These are phyloP conservation scores for Heliophila coronopifolia DNA, from an alignment of 441 rosid species.

Conservation along the genomic window DNA sequence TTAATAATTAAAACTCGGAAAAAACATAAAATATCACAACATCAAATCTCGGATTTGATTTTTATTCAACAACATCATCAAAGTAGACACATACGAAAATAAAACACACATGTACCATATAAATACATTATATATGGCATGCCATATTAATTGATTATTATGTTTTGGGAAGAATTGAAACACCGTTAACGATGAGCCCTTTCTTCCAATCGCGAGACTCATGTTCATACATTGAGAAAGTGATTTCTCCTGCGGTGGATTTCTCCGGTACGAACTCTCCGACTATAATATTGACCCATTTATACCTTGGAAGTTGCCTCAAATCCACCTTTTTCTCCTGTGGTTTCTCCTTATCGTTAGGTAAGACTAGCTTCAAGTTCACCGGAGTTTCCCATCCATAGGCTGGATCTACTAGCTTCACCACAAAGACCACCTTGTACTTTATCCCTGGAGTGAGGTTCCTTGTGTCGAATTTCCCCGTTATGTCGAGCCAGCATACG, in stretches of 20 bases:
- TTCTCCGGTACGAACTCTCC: conserved; percentile 39
- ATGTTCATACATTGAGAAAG: conserved; percentile 43
- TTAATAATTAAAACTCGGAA: background rate
- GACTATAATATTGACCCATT: conserved; percentile 52
- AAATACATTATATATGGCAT: background rate
- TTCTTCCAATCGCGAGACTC: conserved; percentile 50
- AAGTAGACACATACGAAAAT: background rate
- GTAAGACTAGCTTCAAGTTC: conserved; percentile 41
- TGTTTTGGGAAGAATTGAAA: conserved; percentile 41
- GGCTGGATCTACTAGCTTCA: conserved; percentile 42
- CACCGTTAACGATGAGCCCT: conserved; percentile 60
- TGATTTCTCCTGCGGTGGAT: conserved; percentile 34
- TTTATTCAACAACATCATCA: conserved; percentile 13
- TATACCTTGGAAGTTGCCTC: conserved; percentile 28
- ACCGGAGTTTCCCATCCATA: conserved; percentile 59
- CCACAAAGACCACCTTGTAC: conserved; percentile 42
- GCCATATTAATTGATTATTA: background rate
- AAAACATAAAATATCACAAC: background rate
- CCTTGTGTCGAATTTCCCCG: conserved; percentile 34
- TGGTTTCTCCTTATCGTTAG: conserved; percentile 34
- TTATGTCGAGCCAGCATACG: conserved; percentile 65
- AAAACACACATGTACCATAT: background rate
- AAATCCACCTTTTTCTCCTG: conserved; percentile 33
- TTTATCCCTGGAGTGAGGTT: conserved; percentile 43
- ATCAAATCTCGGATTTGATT: conserved; percentile 4